Conservation (phyloP, 495 filamentous ascomycete species). For the Penicillium herquei region DNA sequence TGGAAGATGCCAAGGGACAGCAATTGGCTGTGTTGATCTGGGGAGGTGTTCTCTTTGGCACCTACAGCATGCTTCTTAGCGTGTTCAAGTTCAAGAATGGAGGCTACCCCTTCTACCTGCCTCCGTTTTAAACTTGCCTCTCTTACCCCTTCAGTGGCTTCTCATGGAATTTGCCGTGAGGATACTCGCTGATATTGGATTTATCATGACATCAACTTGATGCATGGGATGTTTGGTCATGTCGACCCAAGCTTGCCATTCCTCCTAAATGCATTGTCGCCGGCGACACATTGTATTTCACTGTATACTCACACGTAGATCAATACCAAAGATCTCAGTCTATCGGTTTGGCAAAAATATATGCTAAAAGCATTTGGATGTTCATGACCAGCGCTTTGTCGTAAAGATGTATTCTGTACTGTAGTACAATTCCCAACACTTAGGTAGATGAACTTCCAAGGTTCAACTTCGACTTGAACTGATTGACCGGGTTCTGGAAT, state of each 20-base stretch:
- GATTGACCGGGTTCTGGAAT: no score
- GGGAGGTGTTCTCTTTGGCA: slow-evolving; percentile 71
- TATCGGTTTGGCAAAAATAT: neutral
- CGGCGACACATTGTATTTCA: slow-evolving; percentile 18
- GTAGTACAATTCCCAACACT: no score
- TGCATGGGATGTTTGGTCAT: neutral
- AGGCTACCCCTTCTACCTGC: slow-evolving; percentile 91
- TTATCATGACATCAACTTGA: neutral
- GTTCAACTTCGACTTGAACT: no score
- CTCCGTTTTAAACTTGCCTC: slow-evolving; percentile 64
- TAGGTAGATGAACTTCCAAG: no score
- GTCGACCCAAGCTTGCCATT: neutral
- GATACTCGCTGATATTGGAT: neutral
- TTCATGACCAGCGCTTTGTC: neutral
- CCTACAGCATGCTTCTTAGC: slow-evolving; percentile 92
- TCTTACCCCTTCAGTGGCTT: neutral
- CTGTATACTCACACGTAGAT: slow-evolving; percentile 14
- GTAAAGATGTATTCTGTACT: neutral
- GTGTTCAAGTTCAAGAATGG: slow-evolving; percentile 93
- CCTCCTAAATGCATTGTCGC: slow-evolving; percentile 10
- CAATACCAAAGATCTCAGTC: neutral
- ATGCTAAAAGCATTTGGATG: no score
- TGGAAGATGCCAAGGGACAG: slow-evolving; percentile 72
- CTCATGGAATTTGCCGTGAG: neutral
- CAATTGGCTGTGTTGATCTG: slow-evolving; percentile 80